phyloP scores from a whole-genome alignment of 1,284 basidiomycete species.

The Xerocomus amazonicus region DNA sequence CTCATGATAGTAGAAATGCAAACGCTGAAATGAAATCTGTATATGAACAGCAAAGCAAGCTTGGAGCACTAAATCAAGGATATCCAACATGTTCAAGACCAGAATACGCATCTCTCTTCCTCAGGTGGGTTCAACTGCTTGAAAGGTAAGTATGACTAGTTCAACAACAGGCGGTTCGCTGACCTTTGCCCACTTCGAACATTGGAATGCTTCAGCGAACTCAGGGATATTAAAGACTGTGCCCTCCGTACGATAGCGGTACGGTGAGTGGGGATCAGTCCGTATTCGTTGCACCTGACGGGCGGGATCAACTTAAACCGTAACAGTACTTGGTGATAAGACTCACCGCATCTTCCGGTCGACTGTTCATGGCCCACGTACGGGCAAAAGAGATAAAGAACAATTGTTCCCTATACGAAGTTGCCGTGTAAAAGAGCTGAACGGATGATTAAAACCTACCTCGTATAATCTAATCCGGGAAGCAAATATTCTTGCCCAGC shows the following conservation, averaged over 20 bases:
- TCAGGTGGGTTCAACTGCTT: constrained; percentile 60
- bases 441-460: constrained; percentile 32
- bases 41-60: constrained; percentile 11
- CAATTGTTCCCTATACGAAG: constrained; percentile 69
- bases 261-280: constrained; percentile 87
- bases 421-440: neutral
- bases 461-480: constrained; percentile 80
- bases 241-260: constrained; percentile 75
- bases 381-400: constrained; percentile 87
- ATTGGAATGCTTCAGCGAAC: constrained; percentile 76
- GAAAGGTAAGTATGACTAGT: constrained; percentile 8
- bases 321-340: neutral
- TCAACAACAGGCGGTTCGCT: constrained; percentile 2
- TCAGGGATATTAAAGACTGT: constrained; percentile 78
- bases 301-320: constrained; percentile 16
- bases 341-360: constrained; percentile 68
- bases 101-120: constrained; percentile 67
- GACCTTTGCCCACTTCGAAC: constrained; percentile 67
- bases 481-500: constrained; percentile 69
- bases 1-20: neutral
- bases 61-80: constrained; percentile 7
- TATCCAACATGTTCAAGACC: constrained; percentile 38
- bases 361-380: constrained; percentile 73
- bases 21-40: constrained; percentile 15
- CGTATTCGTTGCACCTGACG: constrained; percentile 70